Evolutionary conservation across 2,329 filamentous ascomycete genomes (phyloP), one percentile per base, ranked within the genome.

Genomic region (Aureobasidium sp.): DNA sequence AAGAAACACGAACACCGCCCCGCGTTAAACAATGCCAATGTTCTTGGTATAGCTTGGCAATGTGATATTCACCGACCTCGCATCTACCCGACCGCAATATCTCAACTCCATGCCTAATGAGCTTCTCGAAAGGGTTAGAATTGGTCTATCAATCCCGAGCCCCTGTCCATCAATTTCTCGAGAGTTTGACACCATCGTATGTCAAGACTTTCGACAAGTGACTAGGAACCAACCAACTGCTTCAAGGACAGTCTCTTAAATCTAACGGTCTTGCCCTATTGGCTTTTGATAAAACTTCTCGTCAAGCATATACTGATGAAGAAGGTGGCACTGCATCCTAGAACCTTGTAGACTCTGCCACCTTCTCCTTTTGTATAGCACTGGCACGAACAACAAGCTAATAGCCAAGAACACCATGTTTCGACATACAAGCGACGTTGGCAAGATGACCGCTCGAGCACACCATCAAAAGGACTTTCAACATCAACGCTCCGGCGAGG

Each of bases 41-140:
- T 41, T 59, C 56, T 59, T 59, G 56, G 56, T 59, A 49, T 49
- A 59, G 56, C 56, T 59, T 59, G 56, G 56, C 56, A 49, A 31
- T 47, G 9, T 49, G 44, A 20, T 41, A 47, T 47, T 34, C 34
- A 41, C 56, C 44, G 27, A 39, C 22, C 56, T 48, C 56, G 44
- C 44, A 36, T 15, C 17, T 59, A 17, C n/a, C 34, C 27, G 56
- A 59, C 25, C 22, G 25, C 34, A 31, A 17, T 36, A 22, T 59
- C 22, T 36, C 34, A 11, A 59, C 31, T 41, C n/a, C 31, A 41
- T 22, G 56, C 17, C 56, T 59, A 48, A 39, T 36, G 27, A 59
- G 56, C 56, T 59, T 59, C 56, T 59, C 44, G 12, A 59, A 39
- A 27, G 17, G 41, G 44, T 49, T 48, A 49, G 56, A 29, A 29